A percentile compares a stretch with the other conserved stretches of the same genome.
Conservation (phyloP, 768 basidiomycete genomes). For the Strobilomyces echinocephalus region DNA sequence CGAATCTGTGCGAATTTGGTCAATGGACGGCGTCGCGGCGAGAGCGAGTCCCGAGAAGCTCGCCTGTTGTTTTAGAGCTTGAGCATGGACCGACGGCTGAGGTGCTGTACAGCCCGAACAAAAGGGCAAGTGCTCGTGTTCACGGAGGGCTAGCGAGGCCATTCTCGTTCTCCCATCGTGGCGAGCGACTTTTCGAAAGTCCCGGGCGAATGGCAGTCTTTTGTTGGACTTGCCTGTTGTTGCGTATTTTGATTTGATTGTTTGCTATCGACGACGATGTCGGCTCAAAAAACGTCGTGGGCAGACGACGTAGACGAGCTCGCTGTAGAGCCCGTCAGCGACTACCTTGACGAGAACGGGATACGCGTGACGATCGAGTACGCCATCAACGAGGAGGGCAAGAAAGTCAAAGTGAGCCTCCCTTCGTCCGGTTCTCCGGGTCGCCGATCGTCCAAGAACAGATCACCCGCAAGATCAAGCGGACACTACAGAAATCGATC, state of each 20-base stretch:
- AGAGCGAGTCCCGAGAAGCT: conserved; percentile 24
- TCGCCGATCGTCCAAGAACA: conserved; percentile 27
- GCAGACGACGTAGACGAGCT: conserved; percentile 83
- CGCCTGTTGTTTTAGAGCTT: conserved; percentile 86
- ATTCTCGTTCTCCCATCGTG: too few relatives aligned
- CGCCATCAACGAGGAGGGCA: conserved; percentile 83
- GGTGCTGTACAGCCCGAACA: too few relatives aligned
- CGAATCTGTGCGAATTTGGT: conserved; percentile 51
- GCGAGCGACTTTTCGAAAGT: too few relatives aligned
- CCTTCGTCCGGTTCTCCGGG: background rate
- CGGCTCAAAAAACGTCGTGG: conserved; percentile 67
- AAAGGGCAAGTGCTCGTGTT: too few relatives aligned
- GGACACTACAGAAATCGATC: conserved; percentile 81
- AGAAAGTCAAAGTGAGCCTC: conserved; percentile 78
- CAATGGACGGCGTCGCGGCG: background rate
- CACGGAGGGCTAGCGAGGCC: too few relatives aligned
- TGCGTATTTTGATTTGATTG: conserved; percentile 16
- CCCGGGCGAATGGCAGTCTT: too few relatives aligned
- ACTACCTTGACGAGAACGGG: conserved; percentile 81
- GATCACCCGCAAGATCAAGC: conserved; percentile 84
- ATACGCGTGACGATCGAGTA: conserved; percentile 83
- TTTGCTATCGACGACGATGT: conserved; percentile 16
- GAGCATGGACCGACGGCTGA: too few relatives aligned
- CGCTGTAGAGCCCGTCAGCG: conserved; percentile 49
- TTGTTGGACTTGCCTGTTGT: conserved; percentile 5